These are phyloP conservation scores for Euclidium syriacum DNA, from an alignment of 345 rosid genomes.

Conservation along the genomic window DNA sequence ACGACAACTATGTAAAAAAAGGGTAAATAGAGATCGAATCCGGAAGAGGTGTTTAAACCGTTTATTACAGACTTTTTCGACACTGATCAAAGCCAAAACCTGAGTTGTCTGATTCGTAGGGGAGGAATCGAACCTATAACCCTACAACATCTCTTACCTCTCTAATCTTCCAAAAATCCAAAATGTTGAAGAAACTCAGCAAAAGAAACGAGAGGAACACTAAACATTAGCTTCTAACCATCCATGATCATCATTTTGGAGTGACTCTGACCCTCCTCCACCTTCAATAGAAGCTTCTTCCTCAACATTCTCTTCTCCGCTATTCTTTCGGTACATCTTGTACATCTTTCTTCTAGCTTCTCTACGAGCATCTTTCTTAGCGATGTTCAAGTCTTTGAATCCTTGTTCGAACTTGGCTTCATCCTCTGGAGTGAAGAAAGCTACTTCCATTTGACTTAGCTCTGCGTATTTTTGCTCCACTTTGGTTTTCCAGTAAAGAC, in stretches of 20 bases:
- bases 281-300: slow-evolving; percentile 25
- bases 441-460: slow-evolving; percentile 71
- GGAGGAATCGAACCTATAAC: slow-evolving; percentile 9
- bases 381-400: slow-evolving; percentile 66
- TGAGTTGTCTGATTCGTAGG: slow-evolving; percentile 1
- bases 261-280: slow-evolving; percentile 34
- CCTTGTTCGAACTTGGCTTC: slow-evolving; percentile 74
- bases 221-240: slow-evolving; percentile 45
- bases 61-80: slow-evolving; percentile 24
- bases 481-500: slow-evolving; percentile 86
- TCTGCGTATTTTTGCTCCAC: slow-evolving; percentile 84
- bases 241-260: slow-evolving; percentile 31
- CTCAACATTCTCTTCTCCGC: slow-evolving; percentile 28
- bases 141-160: slow-evolving; percentile 13
- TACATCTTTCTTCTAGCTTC: slow-evolving; percentile 43
- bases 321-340: slow-evolving; percentile 36
- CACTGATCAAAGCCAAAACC: slow-evolving; percentile 12
- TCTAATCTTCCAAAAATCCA: slow-evolving; percentile 1
- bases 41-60: slow-evolving; percentile 3
- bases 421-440: slow-evolving; percentile 64
- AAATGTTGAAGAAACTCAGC: slow-evolving; percentile 10
- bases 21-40: not conserved
- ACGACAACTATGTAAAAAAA: not conserved
- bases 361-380: slow-evolving; percentile 50
- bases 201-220: slow-evolving; percentile 5